These are phyloP conservation scores for Ascochyta clinopodiicola DNA, from an alignment of 2,329 filamentous ascomycete species.

Conservation along the genomic window DNA sequence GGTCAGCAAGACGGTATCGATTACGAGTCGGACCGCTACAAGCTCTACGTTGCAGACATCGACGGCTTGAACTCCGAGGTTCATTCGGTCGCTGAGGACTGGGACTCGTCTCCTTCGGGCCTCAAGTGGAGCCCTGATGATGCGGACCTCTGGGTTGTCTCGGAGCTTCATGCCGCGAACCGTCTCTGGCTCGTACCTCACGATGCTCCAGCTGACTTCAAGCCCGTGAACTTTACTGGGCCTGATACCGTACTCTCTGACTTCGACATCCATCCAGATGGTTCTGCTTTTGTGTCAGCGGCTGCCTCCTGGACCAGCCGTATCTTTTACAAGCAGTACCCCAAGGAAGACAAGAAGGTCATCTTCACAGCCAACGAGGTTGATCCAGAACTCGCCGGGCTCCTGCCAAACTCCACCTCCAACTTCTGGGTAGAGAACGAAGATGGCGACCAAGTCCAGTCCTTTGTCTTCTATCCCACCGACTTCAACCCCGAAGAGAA, in stretches of 20 bases:
- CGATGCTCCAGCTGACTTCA: slow-evolving; percentile 59
- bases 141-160: slow-evolving; percentile 40
- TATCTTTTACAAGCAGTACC: slow-evolving; percentile 40
- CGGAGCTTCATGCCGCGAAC: slow-evolving; percentile 39
- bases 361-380: slow-evolving; percentile 69
- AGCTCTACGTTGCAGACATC: slow-evolving; percentile 50
- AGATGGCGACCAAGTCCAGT: slow-evolving; percentile 65
- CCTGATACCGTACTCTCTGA: slow-evolving; percentile 43
- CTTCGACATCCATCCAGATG: slow-evolving; percentile 65
- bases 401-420: slow-evolving; percentile 66
- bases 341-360: slow-evolving; percentile 42
- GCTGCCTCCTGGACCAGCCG: slow-evolving; percentile 41
- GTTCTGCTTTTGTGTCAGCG: slow-evolving; percentile 55
- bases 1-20: slow-evolving; percentile 69
- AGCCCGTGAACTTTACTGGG: slow-evolving; percentile 53
- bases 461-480: slow-evolving; percentile 68
- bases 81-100: slow-evolving; percentile 39
- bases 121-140: slow-evolving; percentile 41
- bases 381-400: slow-evolving; percentile 69
- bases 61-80: slow-evolving; percentile 37
- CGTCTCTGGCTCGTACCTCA: slow-evolving; percentile 68
- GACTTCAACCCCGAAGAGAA: slow-evolving; percentile 73
- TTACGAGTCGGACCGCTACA: slow-evolving; percentile 81
- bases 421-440: slow-evolving; percentile 75
- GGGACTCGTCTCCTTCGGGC: slow-evolving; percentile 42